phyloP scores from a whole-genome alignment of 441 rosid genomes.

The Populus hybrid region DNA sequence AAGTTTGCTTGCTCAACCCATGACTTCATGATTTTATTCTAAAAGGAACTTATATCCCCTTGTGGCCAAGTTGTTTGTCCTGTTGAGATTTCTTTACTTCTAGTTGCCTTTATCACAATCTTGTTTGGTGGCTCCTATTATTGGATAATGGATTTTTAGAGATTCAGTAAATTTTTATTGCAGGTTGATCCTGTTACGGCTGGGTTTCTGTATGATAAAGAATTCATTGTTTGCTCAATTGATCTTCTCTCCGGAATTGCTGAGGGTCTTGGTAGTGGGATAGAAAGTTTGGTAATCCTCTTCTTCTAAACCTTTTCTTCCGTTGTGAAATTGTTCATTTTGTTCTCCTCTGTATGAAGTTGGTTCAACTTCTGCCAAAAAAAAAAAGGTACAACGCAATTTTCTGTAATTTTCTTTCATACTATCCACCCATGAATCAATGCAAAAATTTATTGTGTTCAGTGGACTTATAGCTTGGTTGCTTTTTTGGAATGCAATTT shows the following conservation, averaged over 20 bases:
- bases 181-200: slow-evolving; percentile 81
- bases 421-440: neutral
- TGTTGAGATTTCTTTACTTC: neutral
- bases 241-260: slow-evolving; percentile 97
- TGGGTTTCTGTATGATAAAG: slow-evolving; percentile 82
- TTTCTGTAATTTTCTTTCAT: neutral
- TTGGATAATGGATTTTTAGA: neutral
- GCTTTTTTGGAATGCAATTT: neutral
- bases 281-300: slow-evolving; percentile 83
- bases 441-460: neutral
- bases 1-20: neutral
- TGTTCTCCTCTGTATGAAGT: slow-evolving; percentile 8
- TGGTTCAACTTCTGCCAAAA: neutral
- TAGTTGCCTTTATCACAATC: neutral
- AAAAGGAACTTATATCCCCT: neutral
- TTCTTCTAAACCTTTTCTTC: slow-evolving; percentile 17
- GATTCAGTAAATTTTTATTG: slow-evolving; percentile 20
- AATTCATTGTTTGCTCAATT: slow-evolving; percentile 87
- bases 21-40: neutral
- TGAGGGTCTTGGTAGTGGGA: slow-evolving; percentile 91
- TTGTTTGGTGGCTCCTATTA: neutral
- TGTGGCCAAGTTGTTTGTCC: neutral
- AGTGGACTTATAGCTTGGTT: neutral
- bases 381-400: neutral
- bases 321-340: neutral